Evolutionary conservation across 2,329 filamentous ascomycete genomes (phyloP), one percentile per base, ranked within the genome.

Genomic region (Fusarium pseudograminearum): DNA sequence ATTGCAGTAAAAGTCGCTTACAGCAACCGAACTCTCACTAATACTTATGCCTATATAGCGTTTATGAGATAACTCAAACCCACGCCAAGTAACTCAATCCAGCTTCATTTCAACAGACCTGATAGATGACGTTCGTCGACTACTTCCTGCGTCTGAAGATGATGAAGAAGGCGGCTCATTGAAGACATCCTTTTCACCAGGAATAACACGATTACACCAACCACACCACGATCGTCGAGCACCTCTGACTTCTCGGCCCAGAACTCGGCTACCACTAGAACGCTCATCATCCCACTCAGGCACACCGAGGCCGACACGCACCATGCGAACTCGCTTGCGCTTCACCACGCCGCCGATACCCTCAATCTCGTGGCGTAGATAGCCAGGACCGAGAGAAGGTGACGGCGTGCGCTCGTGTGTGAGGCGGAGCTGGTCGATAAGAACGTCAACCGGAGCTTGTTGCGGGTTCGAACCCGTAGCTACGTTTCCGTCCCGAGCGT

Each of bases 291-390:
- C 91, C 81, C 90, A 94, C 77, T 97, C 93, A 66, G 91, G 91
- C 15, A 98, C 95, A 66, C 91, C 93, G 7, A 91, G 92, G 2
- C 94, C 95, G 1, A 98, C 90, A 63, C 86, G 87, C 8, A 97
- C 89, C 82, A 93, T 90, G 74, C 91, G 90, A 74, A 96, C 93
- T n/a, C 92, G 85, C 81, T 95, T 97, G 65, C 91, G 92, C 84
- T 97, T 97, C 55, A 98, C 89, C 16, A 91, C 87, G 1, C 94
- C 94, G 14, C 94, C 94, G 45, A 98, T 92, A 4, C 94, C 94
- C 75, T 97, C 93, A 64, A 98, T 92, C 80, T 98, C 94, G 76
- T 97, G 94, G 42, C 92, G 86, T 59, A 90, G 86, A 76, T 97
- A 98, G 5, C 94, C 94, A 0, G 92, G 85, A 61, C 91, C 82